Evolutionary conservation across 441 rosid genomes (phyloP), one percentile per base, ranked within the genome.

Genomic region (Populus hybrid): DNA sequence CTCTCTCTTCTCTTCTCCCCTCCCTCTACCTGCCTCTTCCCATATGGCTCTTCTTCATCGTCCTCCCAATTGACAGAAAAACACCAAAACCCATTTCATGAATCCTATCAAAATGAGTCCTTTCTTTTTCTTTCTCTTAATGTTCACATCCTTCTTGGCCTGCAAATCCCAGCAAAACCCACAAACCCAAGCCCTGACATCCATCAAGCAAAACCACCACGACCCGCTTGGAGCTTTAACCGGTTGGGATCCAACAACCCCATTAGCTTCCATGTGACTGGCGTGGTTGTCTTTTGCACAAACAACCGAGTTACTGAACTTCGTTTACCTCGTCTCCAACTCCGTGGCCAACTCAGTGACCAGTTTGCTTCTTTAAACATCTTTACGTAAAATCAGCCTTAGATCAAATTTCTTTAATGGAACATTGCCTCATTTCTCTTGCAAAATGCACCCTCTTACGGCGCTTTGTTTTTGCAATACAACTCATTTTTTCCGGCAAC

Each of bases 201-300:
- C 93, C n/a, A 91, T 95, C 83, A 92, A 89, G 83, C 88, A 88
- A 30, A 85, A 81, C 79, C 91, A 94, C 67, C 82, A 86, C 32
- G 99, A 95, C 76, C 97, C 98, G 1, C 87, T 89, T 16, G 97
- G 89, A 16, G 91, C 92, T 1, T 80, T 95, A 68, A 78, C 79
- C 75, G 86, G 87, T 38, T 95, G 99, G 98, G 97, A 94, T 16
- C 81, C 97, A 7, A 85, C 94, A 14, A 85, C 95, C 2, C 89
- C 92, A 0, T 66, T 85, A 0, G 97, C 98, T 32, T n/a, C 99
- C 97, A 8, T 94, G 98, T 78, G 98, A 94, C 84, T 94, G 98
- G 98, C 92, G 88, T 3, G 97, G 98, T 40, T n/a, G 79, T 91
- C 42, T 57, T 34, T 70, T 92, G 98, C 76, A 79, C 87, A 14